Conservation (phyloP, 768 basidiomycete species). For the Calocybe indica region DNA sequence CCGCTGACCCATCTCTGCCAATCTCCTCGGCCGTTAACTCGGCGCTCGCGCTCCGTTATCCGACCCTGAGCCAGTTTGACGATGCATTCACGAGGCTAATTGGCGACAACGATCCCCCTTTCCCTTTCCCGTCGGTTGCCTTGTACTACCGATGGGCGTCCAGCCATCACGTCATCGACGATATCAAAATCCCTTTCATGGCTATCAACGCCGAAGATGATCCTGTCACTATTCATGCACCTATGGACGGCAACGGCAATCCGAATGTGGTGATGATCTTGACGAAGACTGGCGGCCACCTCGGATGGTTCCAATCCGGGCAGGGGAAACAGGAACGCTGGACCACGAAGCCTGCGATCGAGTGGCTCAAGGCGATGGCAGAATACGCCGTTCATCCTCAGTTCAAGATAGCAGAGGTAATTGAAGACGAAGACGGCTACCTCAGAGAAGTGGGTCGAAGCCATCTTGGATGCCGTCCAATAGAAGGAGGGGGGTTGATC, state of each 20-base stretch:
- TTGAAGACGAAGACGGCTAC: not conserved
- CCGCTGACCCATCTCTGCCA: conserved; percentile 31
- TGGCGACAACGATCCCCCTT: conserved; percentile 35
- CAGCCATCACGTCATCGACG: conserved; percentile 38
- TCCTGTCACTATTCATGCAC: conserved; percentile 47
- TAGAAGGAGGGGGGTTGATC: too few relatives aligned
- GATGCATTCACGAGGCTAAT: conserved; percentile 41
- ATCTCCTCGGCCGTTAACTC: conserved; percentile 29
- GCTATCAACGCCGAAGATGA: conserved; percentile 57
- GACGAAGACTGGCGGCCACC: conserved; percentile 51
- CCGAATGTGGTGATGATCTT: conserved; percentile 40
- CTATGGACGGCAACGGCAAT: conserved; percentile 32
- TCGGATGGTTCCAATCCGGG: conserved; percentile 59
- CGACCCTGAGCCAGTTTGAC: conserved; percentile 40
- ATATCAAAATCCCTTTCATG: conserved; percentile 53
- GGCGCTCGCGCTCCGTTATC: conserved; percentile 27
- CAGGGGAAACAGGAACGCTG: conserved; percentile 29
- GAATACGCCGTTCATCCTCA: conserved; percentile 4
- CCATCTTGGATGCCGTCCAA: not conserved
- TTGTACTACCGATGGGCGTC: conserved; percentile 31
- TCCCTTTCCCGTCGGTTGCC: conserved; percentile 19
- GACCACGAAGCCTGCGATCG: conserved; percentile 45
- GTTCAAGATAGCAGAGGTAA: not conserved
- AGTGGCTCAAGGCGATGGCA: conserved; percentile 40
- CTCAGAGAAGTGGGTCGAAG: not conserved